phyloP scores from a whole-genome alignment of 352 stramenopile genomes.

The Globisporangium orthogonon region DNA sequence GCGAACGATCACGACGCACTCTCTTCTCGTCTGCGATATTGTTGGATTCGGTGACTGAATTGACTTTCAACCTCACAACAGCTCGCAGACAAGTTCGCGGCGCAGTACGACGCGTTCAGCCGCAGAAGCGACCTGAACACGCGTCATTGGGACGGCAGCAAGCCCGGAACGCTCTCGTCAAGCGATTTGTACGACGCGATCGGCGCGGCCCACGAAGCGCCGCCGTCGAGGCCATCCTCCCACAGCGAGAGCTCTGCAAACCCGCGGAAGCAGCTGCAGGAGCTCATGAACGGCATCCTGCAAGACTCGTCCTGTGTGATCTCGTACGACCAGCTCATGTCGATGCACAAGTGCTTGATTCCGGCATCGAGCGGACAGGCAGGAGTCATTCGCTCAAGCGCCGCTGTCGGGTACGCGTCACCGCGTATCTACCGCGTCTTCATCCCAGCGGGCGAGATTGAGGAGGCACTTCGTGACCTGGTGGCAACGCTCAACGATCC shows the following conservation, averaged over 20 bases:
- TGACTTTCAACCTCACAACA: slow-evolving; percentile 7
- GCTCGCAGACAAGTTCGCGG: slow-evolving; percentile 35
- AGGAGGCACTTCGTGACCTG: slow-evolving; percentile 32
- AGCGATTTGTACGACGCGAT: slow-evolving; percentile 77
- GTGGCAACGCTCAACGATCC: slow-evolving; percentile 40
- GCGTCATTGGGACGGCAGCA: slow-evolving; percentile 26
- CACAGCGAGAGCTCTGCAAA: slow-evolving; percentile 9
- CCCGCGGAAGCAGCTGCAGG: slow-evolving; percentile 36
- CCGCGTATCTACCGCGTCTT: slow-evolving; percentile 81
- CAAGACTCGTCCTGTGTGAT: slow-evolving; percentile 46
- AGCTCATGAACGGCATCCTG: slow-evolving; percentile 63
- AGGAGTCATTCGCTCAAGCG: slow-evolving; percentile 44
- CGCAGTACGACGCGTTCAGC: slow-evolving; percentile 55
- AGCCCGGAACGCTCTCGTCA: slow-evolving; percentile 36
- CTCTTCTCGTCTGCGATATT: too few relatives aligned
- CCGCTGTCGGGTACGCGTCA: slow-evolving; percentile 71
- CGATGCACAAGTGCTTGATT: slow-evolving; percentile 51
- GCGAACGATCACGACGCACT: too few relatives aligned
- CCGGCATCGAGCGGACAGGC: slow-evolving; percentile 29
- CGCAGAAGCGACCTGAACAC: slow-evolving; percentile 31
- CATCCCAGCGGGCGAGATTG: slow-evolving; percentile 56
- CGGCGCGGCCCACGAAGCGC: slow-evolving; percentile 44
- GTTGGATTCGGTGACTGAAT: neutral
- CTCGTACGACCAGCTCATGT: slow-evolving; percentile 49
- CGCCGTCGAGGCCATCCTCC: slow-evolving; percentile 8